These are phyloP conservation scores for Tricladium varicosporioides DNA, from an alignment of 2,329 filamentous ascomycete genomes.

Conservation along the genomic window DNA sequence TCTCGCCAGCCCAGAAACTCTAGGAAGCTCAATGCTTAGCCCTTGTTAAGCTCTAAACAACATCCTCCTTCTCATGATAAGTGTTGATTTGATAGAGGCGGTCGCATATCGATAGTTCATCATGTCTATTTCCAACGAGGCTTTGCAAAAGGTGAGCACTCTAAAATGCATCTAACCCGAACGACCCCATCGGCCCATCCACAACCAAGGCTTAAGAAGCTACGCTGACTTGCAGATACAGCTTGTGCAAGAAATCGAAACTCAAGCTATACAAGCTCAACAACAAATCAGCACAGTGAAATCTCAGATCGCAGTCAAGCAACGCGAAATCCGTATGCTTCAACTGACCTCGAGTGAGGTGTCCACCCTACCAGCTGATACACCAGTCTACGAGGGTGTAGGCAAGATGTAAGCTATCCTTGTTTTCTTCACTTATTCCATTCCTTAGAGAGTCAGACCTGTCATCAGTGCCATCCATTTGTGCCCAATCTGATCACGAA, in stretches of 20 bases:
- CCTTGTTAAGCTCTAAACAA: too few relatives aligned
- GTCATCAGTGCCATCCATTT: slow-evolving; percentile 3
- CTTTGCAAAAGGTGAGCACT: slow-evolving; percentile 76
- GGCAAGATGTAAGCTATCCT: slow-evolving; percentile 80
- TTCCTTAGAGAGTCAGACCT: neutral
- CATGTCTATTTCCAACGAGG: slow-evolving; percentile 94
- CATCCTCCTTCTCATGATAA: too few relatives aligned
- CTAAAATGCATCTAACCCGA: neutral
- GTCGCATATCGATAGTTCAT: slow-evolving; percentile 28
- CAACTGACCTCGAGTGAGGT: slow-evolving; percentile 86
- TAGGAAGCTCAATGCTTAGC: too few relatives aligned
- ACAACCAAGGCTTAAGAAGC: slow-evolving; percentile 11
- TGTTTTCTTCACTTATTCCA: neutral
- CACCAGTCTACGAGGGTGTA: slow-evolving; percentile 88
- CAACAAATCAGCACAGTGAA: slow-evolving; percentile 88
- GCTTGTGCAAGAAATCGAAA: slow-evolving; percentile 92
- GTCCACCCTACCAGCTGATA: slow-evolving; percentile 68
- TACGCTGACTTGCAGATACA: slow-evolving; percentile 37
- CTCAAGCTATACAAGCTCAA: slow-evolving; percentile 81
- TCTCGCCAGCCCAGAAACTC: too few relatives aligned
- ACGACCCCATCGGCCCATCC: neutral
- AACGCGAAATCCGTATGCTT: slow-evolving; percentile 83
- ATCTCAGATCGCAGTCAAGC: slow-evolving; percentile 79
- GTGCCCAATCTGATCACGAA: slow-evolving; percentile 16
- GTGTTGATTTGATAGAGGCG: neutral